Conservation (phyloP, 352 stramenopile species). For the Blastocystis sp. region DNA sequence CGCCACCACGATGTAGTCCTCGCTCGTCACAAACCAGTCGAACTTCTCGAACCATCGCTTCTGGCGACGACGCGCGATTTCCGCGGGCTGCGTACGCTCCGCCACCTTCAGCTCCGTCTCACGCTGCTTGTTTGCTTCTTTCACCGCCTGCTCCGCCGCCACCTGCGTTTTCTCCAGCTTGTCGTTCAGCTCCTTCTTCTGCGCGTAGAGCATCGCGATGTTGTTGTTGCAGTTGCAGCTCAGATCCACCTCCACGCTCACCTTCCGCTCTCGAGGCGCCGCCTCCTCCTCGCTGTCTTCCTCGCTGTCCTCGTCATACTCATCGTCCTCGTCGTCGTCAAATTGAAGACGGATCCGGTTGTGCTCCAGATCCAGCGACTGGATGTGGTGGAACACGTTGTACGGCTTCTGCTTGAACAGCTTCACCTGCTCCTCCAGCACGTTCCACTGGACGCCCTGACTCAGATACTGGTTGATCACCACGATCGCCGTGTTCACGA, state of each 20-base stretch:
- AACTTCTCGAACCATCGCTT: slow-evolving; percentile 78
- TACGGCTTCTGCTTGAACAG: slow-evolving; percentile 73
- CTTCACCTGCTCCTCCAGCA: slow-evolving; percentile 65
- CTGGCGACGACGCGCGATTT: slow-evolving; percentile 69
- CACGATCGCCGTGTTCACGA: slow-evolving; percentile 49
- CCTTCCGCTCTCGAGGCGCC: slow-evolving; percentile 59
- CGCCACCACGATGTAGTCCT: slow-evolving; percentile 73
- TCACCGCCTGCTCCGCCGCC: slow-evolving; percentile 70
- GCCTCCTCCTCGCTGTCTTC: not conserved
- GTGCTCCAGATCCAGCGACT: slow-evolving; percentile 70
- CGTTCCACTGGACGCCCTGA: slow-evolving; percentile 74
- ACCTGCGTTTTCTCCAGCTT: slow-evolving; percentile 64
- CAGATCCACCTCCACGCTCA: slow-evolving; percentile 64
- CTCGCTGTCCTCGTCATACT: slow-evolving; percentile 51
- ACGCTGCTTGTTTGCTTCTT: slow-evolving; percentile 70
- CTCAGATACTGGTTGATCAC: slow-evolving; percentile 72
- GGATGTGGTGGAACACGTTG: slow-evolving; percentile 72
- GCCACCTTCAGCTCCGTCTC: slow-evolving; percentile 63
- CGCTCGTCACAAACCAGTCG: slow-evolving; percentile 75
- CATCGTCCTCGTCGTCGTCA: slow-evolving; percentile 64
- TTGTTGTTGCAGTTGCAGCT: slow-evolving; percentile 67
- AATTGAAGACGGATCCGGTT: slow-evolving; percentile 72
- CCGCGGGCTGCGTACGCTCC: slow-evolving; percentile 66
- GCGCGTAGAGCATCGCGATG: slow-evolving; percentile 74
- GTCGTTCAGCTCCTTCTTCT: slow-evolving; percentile 65